These are phyloP conservation scores for Meyerozyma smithsonii DNA, from an alignment of 1,139 yeast species.

Conservation along the genomic window DNA sequence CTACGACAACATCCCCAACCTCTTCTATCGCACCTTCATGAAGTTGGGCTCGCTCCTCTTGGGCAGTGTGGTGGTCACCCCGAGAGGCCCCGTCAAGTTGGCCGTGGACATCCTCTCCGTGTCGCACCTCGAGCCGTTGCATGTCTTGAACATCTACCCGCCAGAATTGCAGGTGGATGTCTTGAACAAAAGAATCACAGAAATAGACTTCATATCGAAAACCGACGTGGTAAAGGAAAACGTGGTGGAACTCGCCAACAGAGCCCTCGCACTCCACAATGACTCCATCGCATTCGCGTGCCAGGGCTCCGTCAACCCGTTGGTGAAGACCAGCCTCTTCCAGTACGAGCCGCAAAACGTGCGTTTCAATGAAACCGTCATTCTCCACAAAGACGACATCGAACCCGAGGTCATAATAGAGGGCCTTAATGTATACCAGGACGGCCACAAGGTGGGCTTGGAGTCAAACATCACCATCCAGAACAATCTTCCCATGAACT, in stretches of 20 bases:
- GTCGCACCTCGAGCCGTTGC: conserved; percentile 14
- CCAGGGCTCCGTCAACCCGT: conserved; percentile 15
- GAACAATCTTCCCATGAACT: conserved; percentile 17
- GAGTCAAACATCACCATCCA: conserved; percentile 9
- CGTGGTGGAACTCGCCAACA: conserved; percentile 16
- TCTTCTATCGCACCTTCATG: conserved; percentile 17
- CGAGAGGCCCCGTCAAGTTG: conserved; percentile 20
- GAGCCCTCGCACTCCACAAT: conserved; percentile 9
- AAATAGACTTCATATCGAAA: conserved; percentile 23
- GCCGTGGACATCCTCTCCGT: conserved; percentile 11
- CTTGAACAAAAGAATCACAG: conserved; percentile 17
- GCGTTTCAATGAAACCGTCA: conserved; percentile 13
- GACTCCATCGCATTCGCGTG: conserved; percentile 16
- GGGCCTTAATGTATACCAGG: conserved; percentile 8
- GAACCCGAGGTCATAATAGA: conserved; percentile 13
- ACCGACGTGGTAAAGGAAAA: conserved; percentile 18
- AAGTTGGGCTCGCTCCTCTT: conserved; percentile 17
- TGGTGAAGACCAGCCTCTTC: conserved; percentile 14
- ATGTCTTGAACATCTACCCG: conserved; percentile 22
- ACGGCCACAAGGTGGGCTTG: conserved; percentile 6
- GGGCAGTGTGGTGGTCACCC: conserved; percentile 21
- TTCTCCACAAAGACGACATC: conserved; percentile 13
- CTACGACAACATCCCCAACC: conserved; percentile 20
- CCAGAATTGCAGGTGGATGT: conserved; percentile 23
- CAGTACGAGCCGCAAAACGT: conserved; percentile 14